phyloP scores from a whole-genome alignment of 2,329 filamentous ascomycete genomes.

The Colletotrichum chrysophilum region DNA sequence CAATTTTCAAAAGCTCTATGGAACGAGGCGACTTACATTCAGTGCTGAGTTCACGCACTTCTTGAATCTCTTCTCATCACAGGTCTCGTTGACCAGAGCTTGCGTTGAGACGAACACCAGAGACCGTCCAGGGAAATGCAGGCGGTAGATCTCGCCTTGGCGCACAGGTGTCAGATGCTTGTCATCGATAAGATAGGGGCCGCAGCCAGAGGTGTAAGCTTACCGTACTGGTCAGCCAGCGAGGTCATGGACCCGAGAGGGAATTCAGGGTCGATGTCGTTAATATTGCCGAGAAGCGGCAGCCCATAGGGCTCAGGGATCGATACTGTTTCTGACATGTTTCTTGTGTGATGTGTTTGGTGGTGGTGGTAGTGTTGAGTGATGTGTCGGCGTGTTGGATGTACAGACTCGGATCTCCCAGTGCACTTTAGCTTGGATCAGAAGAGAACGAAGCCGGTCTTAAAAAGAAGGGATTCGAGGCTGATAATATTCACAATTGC shows the following conservation, averaged over 20 bases:
- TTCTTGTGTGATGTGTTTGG: neutral
- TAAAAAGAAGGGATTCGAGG: neutral
- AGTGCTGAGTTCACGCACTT: constrained; percentile 61
- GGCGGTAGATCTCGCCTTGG: constrained; percentile 63
- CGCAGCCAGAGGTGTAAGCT: constrained; percentile 15
- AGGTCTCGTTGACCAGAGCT: constrained; percentile 66
- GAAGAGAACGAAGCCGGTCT: neutral
- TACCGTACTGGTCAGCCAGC: constrained; percentile 71
- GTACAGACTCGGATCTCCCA: neutral
- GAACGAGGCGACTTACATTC: neutral
- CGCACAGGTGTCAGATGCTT: neutral
- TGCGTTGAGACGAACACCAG: constrained; percentile 57
- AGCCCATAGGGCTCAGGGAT: constrained; percentile 58
- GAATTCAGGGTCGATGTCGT: constrained; percentile 65
- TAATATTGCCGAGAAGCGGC: constrained; percentile 70
- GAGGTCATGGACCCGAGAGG: constrained; percentile 60
- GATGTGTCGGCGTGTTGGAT: neutral
- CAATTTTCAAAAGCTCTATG: neutral
- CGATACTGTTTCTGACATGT: constrained; percentile 17
- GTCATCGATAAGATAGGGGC: neutral
- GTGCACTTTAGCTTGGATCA: neutral
- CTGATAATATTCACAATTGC: constrained; percentile 3
- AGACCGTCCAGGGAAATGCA: constrained; percentile 54
- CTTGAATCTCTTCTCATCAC: constrained; percentile 68
- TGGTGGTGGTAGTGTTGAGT: neutral